A percentile compares a stretch with the other conserved stretches of the same genome.
Evolutionary conservation across 139 green algal genomes (phyloP).

Genomic region (Picochlorum sp.): DNA sequence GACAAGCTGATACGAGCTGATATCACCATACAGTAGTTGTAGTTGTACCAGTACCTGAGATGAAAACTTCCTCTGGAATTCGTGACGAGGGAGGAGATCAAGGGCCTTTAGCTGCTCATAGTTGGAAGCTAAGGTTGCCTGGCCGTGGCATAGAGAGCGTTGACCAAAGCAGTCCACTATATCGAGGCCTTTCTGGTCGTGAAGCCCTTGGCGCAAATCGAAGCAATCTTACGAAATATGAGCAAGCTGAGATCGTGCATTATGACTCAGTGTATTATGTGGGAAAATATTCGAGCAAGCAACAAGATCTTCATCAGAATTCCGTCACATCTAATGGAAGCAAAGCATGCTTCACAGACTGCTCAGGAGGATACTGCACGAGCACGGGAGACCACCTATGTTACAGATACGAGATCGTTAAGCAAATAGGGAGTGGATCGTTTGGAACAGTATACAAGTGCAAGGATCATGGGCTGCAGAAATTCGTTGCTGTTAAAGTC

Average conservation of each 20-base stretch:
- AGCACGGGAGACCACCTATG: constrained; percentile 14
- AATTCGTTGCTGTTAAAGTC: constrained; percentile 75
- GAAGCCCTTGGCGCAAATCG: background rate
- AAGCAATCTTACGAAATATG: constrained; percentile 11
- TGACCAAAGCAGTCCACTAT: background rate
- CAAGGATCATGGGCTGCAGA: constrained; percentile 16
- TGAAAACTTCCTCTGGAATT: no score
- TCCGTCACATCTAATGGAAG: no score
- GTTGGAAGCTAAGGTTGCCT: no score
- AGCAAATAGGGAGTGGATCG: constrained; percentile 76
- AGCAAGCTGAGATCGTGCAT: constrained; percentile 16
- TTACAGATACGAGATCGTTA: constrained; percentile 52
- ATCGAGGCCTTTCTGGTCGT: background rate
- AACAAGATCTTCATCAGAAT: background rate
- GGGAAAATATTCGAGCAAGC: background rate
- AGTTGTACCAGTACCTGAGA: no score
- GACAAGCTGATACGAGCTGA: no score
- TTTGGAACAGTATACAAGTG: constrained; percentile 89
- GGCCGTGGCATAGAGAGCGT: no score
- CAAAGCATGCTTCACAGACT: background rate
- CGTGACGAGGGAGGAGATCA: no score
- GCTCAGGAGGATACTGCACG: background rate
- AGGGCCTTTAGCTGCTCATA: no score
- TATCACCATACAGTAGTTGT: no score
- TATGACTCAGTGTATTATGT: constrained; percentile 20